phyloP scores from a whole-genome alignment of 306 rosid genomes.

The Trifolium repens region DNA sequence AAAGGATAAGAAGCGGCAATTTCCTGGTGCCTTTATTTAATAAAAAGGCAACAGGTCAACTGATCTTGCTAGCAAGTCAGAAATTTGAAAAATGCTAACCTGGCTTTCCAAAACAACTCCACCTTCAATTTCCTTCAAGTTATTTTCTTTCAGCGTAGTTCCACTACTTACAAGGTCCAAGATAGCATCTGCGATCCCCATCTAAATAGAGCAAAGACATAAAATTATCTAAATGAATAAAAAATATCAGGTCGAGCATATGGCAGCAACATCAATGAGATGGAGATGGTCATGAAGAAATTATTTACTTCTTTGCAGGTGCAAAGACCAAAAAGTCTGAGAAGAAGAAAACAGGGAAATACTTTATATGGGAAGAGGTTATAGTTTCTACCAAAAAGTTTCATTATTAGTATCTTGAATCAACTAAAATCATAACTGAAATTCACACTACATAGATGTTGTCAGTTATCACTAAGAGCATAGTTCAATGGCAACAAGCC shows the following conservation, averaged over 20 bases:
- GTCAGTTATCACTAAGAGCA: slow-evolving; percentile 20
- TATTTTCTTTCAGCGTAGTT: slow-evolving; percentile 81
- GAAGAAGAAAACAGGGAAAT: slow-evolving; percentile 12
- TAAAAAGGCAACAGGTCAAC: slow-evolving; percentile 17
- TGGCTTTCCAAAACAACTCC: slow-evolving; percentile 86
- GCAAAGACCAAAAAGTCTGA: slow-evolving; percentile 5
- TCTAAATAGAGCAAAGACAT: slow-evolving; percentile 54
- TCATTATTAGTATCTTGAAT: neutral
- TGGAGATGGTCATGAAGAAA: neutral
- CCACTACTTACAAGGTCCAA: slow-evolving; percentile 99
- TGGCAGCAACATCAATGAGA: slow-evolving; percentile 11
- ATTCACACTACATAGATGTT: slow-evolving; percentile 6
- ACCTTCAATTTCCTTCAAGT: slow-evolving; percentile 90
- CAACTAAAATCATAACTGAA: slow-evolving; percentile 11
- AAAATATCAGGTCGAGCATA: slow-evolving; percentile 30
- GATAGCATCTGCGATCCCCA: slow-evolving; percentile 97
- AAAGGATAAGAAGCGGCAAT: slow-evolving; percentile 37
- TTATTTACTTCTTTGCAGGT: slow-evolving; percentile 1
- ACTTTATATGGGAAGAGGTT: neutral
- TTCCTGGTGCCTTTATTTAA: neutral
- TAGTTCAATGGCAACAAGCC: slow-evolving; percentile 1
- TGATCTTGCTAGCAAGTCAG: slow-evolving; percentile 24
- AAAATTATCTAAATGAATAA: slow-evolving; percentile 17
- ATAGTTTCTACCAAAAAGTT: neutral
- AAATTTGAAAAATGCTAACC: slow-evolving; percentile 53